Conservation (phyloP, 768 basidiomycete genomes). For the Roridomyces roridus region DNA sequence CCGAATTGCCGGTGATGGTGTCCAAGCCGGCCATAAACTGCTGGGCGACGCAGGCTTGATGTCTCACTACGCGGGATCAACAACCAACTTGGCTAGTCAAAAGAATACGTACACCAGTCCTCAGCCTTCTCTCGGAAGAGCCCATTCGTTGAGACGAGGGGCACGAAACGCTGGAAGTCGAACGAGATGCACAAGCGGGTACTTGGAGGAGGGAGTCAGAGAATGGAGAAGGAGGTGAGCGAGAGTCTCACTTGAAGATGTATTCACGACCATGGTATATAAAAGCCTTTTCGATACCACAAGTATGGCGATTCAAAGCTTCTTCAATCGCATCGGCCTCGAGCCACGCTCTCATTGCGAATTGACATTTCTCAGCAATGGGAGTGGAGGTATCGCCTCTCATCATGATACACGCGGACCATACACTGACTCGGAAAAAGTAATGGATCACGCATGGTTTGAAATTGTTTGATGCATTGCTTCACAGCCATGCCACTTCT, state of each 20-base stretch:
- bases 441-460: slow-evolving; percentile 69
- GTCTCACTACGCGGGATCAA: slow-evolving; percentile 51
- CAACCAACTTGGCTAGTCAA: too few relatives aligned
- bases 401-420: slow-evolving; percentile 75
- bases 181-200: slow-evolving; percentile 74
- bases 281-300: slow-evolving; percentile 69
- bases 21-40: slow-evolving; percentile 65
- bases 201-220: slow-evolving; percentile 40
- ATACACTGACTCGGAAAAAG: slow-evolving; percentile 76
- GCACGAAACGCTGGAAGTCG: slow-evolving; percentile 70
- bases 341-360: slow-evolving; percentile 71
- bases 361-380: slow-evolving; percentile 62
- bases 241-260: slow-evolving; percentile 70
- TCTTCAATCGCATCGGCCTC: slow-evolving; percentile 72
- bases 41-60: slow-evolving; percentile 65
- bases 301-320: slow-evolving; percentile 67
- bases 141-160: slow-evolving; percentile 58
- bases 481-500: too few relatives aligned
- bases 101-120: slow-evolving; percentile 65
- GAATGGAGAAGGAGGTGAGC: slow-evolving; percentile 6
- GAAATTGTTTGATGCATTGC: slow-evolving; percentile 50
- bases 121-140: slow-evolving; percentile 62
- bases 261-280: slow-evolving; percentile 76
- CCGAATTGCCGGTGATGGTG: slow-evolving; percentile 61
- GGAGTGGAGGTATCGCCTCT: slow-evolving; percentile 46